Base-by-base conservation (phyloP, 1,139 yeast species). In the Taphrina pruni region DNA sequence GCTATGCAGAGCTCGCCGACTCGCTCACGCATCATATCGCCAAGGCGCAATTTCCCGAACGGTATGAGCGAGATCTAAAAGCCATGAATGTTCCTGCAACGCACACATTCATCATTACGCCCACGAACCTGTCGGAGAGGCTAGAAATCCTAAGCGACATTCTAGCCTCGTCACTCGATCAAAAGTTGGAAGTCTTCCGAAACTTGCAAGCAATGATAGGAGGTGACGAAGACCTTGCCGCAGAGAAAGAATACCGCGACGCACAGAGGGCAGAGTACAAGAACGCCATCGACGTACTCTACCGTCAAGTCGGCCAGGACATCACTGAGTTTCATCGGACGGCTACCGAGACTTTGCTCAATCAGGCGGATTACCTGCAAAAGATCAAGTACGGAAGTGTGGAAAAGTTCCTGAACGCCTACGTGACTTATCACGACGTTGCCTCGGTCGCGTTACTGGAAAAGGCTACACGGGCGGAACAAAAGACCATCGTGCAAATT, bases 331-430 rank as follows among this genome's bases (percentile, higher is more conserved):
- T 45, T n/a, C 21, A 45, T 26, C 12, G 39, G 26, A 39, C 35
- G 7, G 62, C 43, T 41, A 32, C 54, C 12, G 52, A 45, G 14
- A 45, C 62, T 4, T n/a, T 58, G 26, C 20, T 21, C 11, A 21
- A 58, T 17, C 62, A 58, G 14, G n/a, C 54, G 11, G 21, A 58
- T 20, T 45, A 58, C 20, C 54, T 58, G 6, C 50, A 58, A 32
- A 43, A 26, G 9, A 21, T 58, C 52, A 58, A 58, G 62, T 48
- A 58, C 54, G 62, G 62, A 9, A 26, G 52, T 58, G 54, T 58
- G 39, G 62, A 58, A n/a, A 20, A 35, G 14, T 58, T 58, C 43
- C 12, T 45, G 36, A 20, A 46, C 21, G 9, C 62, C 12, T 58
- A 45, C 35, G 9, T 58, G 51, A 46, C 51, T 6, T 58, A 45